Conservation (phyloP, 306 rosid genomes). For the Medicago lupulina region DNA sequence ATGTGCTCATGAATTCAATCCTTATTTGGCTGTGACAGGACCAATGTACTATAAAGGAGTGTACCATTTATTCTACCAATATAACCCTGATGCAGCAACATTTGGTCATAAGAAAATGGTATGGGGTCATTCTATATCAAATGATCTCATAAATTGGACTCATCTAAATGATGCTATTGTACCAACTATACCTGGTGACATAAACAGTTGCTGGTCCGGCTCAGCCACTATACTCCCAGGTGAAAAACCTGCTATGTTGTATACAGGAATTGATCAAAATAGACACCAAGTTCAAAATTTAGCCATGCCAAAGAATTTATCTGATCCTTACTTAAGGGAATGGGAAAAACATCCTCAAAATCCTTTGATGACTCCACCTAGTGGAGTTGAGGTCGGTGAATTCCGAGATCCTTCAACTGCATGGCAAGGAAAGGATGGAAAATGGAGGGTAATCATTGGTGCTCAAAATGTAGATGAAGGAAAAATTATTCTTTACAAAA, state of each 20-base stretch:
- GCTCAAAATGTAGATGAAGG: conserved; percentile 50
- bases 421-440: conserved; percentile 55
- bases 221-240: conserved; percentile 54
- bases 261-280: conserved; percentile 50
- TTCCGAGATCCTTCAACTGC: conserved; percentile 71
- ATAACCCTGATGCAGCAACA: conserved; percentile 54
- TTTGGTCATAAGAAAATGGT: conserved; percentile 50
- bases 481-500: conserved; percentile 47
- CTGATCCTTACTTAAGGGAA: conserved; percentile 55
- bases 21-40: conserved; percentile 31
- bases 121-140: conserved; percentile 67
- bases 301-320: conserved; percentile 51
- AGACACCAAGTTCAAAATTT: conserved; percentile 54
- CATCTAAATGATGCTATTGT: conserved; percentile 9
- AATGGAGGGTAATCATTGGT: conserved; percentile 59
- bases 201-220: conserved; percentile 62
- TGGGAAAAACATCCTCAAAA: conserved; percentile 59
- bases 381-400: conserved; percentile 39
- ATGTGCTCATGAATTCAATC: no score
- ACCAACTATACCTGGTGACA: conserved; percentile 40
- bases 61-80: conserved; percentile 67
- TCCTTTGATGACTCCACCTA: conserved; percentile 51
- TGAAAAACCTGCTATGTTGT: conserved; percentile 48
- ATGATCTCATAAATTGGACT: conserved; percentile 33
- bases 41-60: conserved; percentile 63